Percentiles rank a stretch among this genome's conserved stretches.
These are phyloP conservation scores for Margaritispora aquatica DNA, from an alignment of 495 filamentous ascomycete genomes.

Conservation along the genomic window DNA sequence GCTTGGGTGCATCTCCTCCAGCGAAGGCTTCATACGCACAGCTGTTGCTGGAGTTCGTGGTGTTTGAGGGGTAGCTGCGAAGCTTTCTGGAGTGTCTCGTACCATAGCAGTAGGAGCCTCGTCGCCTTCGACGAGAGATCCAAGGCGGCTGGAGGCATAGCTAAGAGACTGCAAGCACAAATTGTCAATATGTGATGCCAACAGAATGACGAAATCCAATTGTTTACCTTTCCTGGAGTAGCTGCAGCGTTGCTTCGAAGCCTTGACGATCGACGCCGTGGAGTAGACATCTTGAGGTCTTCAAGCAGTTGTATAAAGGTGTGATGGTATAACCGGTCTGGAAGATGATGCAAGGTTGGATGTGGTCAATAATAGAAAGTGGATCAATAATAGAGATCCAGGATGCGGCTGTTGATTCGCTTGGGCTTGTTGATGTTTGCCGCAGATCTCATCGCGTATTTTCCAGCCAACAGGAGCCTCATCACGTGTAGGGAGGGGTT, in stretches of 20 bases:
- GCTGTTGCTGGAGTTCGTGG: constrained; percentile 23
- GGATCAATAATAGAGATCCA: constrained; percentile 2
- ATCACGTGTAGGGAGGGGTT: too few relatives aligned
- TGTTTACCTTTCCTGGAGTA: constrained; percentile 21
- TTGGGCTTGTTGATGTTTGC: not conserved
- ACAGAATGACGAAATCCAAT: not conserved
- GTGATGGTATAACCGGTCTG: not conserved
- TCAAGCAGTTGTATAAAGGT: not conserved
- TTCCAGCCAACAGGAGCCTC: not conserved
- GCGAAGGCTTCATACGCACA: constrained; percentile 41
- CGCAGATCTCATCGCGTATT: not conserved
- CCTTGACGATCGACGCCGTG: constrained; percentile 22
- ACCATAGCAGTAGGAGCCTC: constrained; percentile 12
- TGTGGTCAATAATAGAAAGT: not conserved
- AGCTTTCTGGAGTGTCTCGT: constrained; percentile 14
- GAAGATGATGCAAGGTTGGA: constrained; percentile 8
- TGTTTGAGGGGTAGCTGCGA: constrained; percentile 15
- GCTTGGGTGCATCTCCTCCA: constrained; percentile 74
- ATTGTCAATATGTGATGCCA: not conserved
- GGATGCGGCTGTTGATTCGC: not conserved
- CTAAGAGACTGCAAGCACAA: constrained; percentile 6
- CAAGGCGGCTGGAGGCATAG: constrained; percentile 16
- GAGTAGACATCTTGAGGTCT: constrained; percentile 17
- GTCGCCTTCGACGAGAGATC: constrained; percentile 21
- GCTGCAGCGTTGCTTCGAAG: constrained; percentile 14